Evolutionary conservation across 352 stramenopile genomes (phyloP), one percentile per base, ranked within the genome.

Genomic region (Phytophthora foliorum): DNA sequence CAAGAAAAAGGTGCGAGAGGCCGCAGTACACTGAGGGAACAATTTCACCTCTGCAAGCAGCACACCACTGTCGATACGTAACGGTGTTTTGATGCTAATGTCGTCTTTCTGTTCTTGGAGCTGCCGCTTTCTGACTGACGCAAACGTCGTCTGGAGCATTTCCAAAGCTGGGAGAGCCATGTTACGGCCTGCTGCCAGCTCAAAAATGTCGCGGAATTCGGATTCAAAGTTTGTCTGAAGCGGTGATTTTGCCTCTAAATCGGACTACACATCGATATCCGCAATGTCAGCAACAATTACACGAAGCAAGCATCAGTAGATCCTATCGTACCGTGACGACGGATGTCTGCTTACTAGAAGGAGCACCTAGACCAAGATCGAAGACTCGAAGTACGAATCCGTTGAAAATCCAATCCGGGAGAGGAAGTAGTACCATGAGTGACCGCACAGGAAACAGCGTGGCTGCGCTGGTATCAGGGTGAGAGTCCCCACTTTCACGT

Each of bases 191-290:
- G 63, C 51, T 17, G 88, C 85, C 16, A 95, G 65, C 38, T 92
- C 86, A 59, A 95, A 93, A 36, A 95, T 72, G 69, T 95, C 88
- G 3, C 85, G 72, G 60, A 90, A 93, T 48, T 95, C 88, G 44
- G 67, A 56, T n/a, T 80, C 68, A 52, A 93, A 90, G 21, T 78
- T 78, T 19, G 84, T 93, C 57, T 71, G 56, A 7, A 86, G 50
- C 0, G 60, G 56, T 29, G 72, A 74, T 11, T 69, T 73, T 27
- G 63, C 50, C 19, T 68, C 72, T 17, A 93, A 69, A 31, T 96
- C 85, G n/a, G 74, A 57, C 71, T 83, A 42, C 8, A 51, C 53
- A 38, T 3, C 5, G 50, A 24, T 13, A 49, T 55, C 24, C 31
- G 46, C 34, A 51, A 53, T 24, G 39, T 78, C 24, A 54, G 34